A percentile compares a stretch with the other conserved stretches of the same genome.
phyloP scores from a whole-genome alignment of 768 basidiomycete species.

The Cantharellus anzutake region DNA sequence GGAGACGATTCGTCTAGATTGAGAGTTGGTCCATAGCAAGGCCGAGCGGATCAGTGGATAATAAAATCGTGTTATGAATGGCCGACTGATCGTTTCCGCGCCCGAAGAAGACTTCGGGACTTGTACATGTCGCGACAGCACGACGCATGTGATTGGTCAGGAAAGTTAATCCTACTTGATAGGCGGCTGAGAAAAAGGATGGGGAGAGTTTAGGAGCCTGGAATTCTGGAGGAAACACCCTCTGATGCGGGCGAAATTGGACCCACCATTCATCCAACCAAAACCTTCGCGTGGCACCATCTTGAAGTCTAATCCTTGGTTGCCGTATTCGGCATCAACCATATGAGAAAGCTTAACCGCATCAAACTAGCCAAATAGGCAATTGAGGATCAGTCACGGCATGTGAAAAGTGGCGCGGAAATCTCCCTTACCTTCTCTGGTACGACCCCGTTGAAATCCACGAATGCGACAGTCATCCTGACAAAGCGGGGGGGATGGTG shows the following conservation, averaged over 20 bases:
- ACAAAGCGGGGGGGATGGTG: not conserved
- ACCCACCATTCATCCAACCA: constrained; percentile 90
- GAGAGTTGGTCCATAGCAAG: constrained; percentile 19
- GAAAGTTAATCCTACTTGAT: constrained; percentile 92
- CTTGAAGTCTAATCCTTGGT: constrained; percentile 94
- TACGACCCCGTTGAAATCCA: constrained; percentile 95
- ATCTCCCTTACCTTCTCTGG: constrained; percentile 65
- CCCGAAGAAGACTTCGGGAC: constrained; percentile 74
- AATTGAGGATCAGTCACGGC: not conserved
- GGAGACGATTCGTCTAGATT: not conserved
- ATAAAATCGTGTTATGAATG: constrained; percentile 14
- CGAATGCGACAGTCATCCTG: constrained; percentile 87
- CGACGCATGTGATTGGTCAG: constrained; percentile 86
- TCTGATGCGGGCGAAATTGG: not conserved
- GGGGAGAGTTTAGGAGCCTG: not conserved
- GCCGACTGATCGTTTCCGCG: constrained; percentile 3
- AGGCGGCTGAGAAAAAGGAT: constrained; percentile 41
- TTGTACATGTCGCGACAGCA: constrained; percentile 86
- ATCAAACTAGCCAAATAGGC: constrained; percentile 43
- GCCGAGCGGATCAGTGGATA: constrained; percentile 19
- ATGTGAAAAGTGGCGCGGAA: not conserved
- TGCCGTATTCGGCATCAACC: constrained; percentile 93
- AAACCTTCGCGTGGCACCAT: constrained; percentile 95
- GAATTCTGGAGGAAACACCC: not conserved
- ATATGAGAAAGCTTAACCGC: constrained; percentile 90